Conservation (phyloP, 148 eudicot species). For the Rhododendron griersonianum region DNA sequence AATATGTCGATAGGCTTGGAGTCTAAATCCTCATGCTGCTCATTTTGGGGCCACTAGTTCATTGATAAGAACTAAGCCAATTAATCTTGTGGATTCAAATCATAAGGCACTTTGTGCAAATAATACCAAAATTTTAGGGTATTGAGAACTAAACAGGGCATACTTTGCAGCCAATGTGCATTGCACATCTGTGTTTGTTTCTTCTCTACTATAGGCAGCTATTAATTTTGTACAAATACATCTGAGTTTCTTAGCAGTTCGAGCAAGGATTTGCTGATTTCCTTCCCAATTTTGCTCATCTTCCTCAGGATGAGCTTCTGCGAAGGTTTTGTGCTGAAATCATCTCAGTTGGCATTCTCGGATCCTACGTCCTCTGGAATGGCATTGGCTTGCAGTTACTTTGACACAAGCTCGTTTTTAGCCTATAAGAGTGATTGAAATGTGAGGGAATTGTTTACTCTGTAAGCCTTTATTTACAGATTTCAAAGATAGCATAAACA, state of each 20-base stretch:
- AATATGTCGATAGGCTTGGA: neutral
- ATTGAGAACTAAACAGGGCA: neutral
- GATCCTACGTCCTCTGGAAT: constrained; percentile 18
- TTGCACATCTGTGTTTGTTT: neutral
- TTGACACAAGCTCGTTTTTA: constrained; percentile 11
- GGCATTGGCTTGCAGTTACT: constrained; percentile 19
- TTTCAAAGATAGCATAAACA: neutral
- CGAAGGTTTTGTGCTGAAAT: constrained; percentile 7
- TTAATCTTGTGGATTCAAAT: neutral
- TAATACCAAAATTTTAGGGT: neutral
- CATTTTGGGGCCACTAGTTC: neutral
- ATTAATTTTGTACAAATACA: neutral
- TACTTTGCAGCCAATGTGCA: neutral
- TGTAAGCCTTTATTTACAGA: neutral
- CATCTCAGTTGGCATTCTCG: constrained; percentile 19
- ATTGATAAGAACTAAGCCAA: neutral
- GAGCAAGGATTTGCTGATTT: neutral
- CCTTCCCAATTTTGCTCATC: neutral
- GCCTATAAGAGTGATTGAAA: constrained; percentile 8
- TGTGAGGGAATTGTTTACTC: neutral
- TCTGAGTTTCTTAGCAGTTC: neutral
- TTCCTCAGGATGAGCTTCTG: constrained; percentile 15
- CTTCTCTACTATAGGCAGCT: neutral
- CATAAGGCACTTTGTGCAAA: neutral
- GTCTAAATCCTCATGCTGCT: neutral